Conservation (phyloP, 768 basidiomycete genomes). For the Xerocomellus chrysenteron region DNA sequence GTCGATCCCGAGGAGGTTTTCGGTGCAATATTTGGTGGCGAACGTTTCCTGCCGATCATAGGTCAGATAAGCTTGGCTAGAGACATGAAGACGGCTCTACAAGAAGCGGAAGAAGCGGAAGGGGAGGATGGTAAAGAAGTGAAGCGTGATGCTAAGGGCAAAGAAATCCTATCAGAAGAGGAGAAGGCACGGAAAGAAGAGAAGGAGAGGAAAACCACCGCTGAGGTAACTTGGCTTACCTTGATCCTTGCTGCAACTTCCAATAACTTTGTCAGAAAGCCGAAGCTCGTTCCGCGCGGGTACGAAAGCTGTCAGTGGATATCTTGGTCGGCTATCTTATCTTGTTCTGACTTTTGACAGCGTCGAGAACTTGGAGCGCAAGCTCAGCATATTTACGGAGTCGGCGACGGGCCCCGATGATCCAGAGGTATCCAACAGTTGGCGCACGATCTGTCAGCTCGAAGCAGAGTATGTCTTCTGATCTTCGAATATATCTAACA, state of each 20-base stretch:
- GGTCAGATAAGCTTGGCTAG: conserved; percentile 83
- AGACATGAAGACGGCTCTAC: conserved; percentile 91
- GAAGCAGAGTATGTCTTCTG: conserved; percentile 70
- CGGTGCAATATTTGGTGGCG: conserved; percentile 86
- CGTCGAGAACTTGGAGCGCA: conserved; percentile 74
- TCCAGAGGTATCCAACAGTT: conserved; percentile 66
- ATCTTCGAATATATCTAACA: not conserved
- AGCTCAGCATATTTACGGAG: conserved; percentile 86
- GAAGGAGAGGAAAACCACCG: conserved; percentile 60
- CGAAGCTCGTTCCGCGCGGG: conserved; percentile 70
- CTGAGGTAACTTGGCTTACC: conserved; percentile 52
- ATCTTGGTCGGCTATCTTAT: not conserved
- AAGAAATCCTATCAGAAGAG: conserved; percentile 59
- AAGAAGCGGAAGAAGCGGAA: conserved; percentile 78
- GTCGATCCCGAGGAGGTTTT: conserved; percentile 85
- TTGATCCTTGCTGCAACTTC: not conserved
- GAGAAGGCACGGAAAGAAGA: conserved; percentile 75
- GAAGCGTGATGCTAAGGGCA: conserved; percentile 51
- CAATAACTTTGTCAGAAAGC: conserved; percentile 57
- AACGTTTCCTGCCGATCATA: conserved; percentile 82
- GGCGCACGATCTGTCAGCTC: conserved; percentile 72
- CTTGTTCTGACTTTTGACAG: conserved; percentile 14
- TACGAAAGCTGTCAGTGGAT: conserved; percentile 54
- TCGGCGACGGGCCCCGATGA: conserved; percentile 71
- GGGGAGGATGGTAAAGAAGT: conserved; percentile 41